Percentiles rank a stretch among this genome's conserved stretches.
Evolutionary conservation across 1,139 yeast genomes (phyloP).

Genomic region (Zygoascus meyerae): DNA sequence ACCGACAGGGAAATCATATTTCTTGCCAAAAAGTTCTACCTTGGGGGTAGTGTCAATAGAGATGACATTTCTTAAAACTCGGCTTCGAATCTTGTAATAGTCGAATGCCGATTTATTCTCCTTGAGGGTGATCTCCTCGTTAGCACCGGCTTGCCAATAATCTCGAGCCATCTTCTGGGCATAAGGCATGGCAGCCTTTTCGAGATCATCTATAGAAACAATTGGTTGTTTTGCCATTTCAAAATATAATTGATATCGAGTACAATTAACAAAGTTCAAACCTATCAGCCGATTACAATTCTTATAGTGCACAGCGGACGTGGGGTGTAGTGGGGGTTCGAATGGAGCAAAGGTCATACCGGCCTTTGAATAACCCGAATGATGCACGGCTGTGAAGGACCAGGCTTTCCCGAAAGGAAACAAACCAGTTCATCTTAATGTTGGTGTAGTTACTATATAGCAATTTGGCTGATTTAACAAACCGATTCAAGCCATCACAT

Average conservation of each 20-base stretch:
- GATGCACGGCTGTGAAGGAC: too few species aligned
- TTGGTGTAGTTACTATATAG: too few species aligned
- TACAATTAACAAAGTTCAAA: too few species aligned
- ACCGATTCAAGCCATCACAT: neutral
- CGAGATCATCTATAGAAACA: conserved; percentile 24
- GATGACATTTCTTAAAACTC: conserved; percentile 40
- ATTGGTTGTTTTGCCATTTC: conserved; percentile 25
- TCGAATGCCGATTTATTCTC: conserved; percentile 32
- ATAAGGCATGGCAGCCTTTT: conserved; percentile 25
- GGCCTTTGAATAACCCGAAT: too few species aligned
- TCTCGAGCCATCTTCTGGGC: conserved; percentile 30
- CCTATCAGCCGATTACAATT: too few species aligned
- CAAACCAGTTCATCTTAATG: too few species aligned
- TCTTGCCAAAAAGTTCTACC: conserved; percentile 37
- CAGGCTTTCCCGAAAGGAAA: too few species aligned
- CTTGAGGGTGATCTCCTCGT: conserved; percentile 31
- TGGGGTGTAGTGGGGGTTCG: too few species aligned
- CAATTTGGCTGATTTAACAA: too few species aligned
- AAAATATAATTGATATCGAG: neutral
- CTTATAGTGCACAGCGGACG: too few species aligned
- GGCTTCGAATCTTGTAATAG: conserved; percentile 39
- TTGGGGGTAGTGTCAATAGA: conserved; percentile 37
- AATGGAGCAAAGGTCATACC: neutral
- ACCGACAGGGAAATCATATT: conserved; percentile 50
- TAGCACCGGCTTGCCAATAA: conserved; percentile 37